These are phyloP conservation scores for Cytospora schulzeri DNA, from an alignment of 2,329 filamentous ascomycete genomes.

Conservation along the genomic window DNA sequence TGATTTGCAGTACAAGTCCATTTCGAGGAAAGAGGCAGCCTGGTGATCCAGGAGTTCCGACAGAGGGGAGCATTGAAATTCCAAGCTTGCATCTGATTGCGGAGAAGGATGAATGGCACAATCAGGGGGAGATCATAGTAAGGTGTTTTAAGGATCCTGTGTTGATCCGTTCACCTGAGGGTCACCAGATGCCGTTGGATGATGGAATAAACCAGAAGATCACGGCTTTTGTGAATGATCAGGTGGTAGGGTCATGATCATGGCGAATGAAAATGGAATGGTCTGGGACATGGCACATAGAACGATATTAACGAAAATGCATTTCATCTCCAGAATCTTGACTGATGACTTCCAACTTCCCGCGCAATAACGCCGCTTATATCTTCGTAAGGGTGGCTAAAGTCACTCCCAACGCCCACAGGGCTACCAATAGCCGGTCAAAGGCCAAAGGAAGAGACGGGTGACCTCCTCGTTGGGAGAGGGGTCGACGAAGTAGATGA, in stretches of 20 bases:
- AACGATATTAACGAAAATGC: too few relatives aligned
- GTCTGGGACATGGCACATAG: too few relatives aligned
- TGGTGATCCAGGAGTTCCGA: slow-evolving; percentile 15
- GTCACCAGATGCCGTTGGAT: slow-evolving; percentile 22
- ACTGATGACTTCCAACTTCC: too few relatives aligned
- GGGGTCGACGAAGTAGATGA: too few relatives aligned
- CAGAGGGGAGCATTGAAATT: slow-evolving; percentile 14
- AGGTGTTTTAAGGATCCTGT: slow-evolving; percentile 21
- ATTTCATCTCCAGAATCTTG: too few relatives aligned
- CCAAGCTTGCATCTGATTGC: slow-evolving; percentile 22
- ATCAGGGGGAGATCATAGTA: slow-evolving; percentile 20
- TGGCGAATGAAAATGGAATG: too few relatives aligned
- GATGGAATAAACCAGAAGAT: slow-evolving; percentile 12
- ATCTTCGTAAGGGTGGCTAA: too few relatives aligned
- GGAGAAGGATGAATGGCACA: slow-evolving; percentile 22
- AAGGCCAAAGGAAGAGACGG: too few relatives aligned
- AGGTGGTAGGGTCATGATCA: neutral
- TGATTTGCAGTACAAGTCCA: slow-evolving; percentile 20
- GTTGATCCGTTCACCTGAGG: slow-evolving; percentile 19
- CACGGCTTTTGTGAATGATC: slow-evolving; percentile 8
- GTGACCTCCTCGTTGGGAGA: too few relatives aligned
- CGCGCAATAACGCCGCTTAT: too few relatives aligned
- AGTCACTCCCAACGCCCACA: too few relatives aligned
- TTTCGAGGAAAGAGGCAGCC: slow-evolving; percentile 21
- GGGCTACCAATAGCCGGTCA: too few relatives aligned